These are phyloP conservation scores for Closterium sp. DNA, from an alignment of 139 green algal genomes.

Conservation along the genomic window DNA sequence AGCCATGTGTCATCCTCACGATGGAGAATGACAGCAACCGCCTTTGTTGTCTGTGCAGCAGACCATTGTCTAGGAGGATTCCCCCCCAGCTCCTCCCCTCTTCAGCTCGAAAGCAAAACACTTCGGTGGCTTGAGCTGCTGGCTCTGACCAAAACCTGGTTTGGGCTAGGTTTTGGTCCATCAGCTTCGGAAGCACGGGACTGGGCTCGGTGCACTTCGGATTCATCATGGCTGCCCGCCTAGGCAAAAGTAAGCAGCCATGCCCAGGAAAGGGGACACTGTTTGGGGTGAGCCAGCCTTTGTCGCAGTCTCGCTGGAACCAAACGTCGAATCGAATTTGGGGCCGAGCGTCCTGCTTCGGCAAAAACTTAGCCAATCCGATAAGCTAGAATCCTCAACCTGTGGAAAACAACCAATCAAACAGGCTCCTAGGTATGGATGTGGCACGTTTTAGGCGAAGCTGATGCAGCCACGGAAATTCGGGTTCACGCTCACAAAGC, in stretches of 20 bases:
- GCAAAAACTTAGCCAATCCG: not conserved
- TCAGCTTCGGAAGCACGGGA: not conserved
- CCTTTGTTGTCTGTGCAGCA: not conserved
- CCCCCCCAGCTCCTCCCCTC: not conserved
- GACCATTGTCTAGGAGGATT: not conserved
- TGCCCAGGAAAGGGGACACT: not conserved
- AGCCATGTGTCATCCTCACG: not conserved
- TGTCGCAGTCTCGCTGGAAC: not conserved
- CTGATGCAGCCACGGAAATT: not conserved
- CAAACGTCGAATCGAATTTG: not conserved
- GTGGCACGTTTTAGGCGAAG: not conserved
- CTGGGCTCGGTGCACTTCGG: not conserved
- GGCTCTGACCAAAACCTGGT: not conserved
- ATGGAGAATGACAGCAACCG: not conserved
- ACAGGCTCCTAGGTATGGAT: not conserved
- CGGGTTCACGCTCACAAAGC: not conserved
- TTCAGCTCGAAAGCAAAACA: not conserved
- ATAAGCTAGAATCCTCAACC: not conserved
- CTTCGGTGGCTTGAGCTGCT: not conserved
- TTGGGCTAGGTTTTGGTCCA: not conserved
- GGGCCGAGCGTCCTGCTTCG: not conserved
- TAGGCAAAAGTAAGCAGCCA: not conserved
- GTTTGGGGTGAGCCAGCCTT: not conserved
- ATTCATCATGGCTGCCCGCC: not conserved
- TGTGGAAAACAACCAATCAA: not conserved